phyloP scores from a whole-genome alignment of 148 eudicot species.

The Nepenthes gracilis region DNA sequence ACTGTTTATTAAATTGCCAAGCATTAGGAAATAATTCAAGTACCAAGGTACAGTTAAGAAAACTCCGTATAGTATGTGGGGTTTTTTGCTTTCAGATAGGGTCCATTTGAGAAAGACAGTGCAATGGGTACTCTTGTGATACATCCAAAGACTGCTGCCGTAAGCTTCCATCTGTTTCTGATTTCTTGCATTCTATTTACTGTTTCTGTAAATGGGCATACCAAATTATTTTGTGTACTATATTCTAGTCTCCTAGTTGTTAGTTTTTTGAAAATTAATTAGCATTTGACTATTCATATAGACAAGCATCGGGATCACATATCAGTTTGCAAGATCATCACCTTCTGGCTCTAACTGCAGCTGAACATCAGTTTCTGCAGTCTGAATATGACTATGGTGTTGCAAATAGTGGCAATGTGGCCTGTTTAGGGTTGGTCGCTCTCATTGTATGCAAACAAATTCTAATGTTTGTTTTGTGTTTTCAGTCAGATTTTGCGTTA shows the following conservation, averaged over 20 bases:
- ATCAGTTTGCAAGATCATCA: constrained; percentile 43
- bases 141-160: no score
- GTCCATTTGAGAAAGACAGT: no score
- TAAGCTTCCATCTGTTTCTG: no score
- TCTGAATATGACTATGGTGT: constrained; percentile 64
- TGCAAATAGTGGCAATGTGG: constrained; percentile 42
- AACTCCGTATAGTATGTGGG: no score
- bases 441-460: constrained; percentile 33
- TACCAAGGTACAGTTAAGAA: no score
- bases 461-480: not conserved
- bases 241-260: not conserved
- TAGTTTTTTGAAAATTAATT: not conserved
- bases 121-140: no score
- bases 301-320: constrained; percentile 68
- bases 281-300: constrained; percentile 12
- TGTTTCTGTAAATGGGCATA: not conserved
- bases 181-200: not conserved
- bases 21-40: no score
- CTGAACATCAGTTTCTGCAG: constrained; percentile 53
- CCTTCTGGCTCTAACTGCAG: constrained; percentile 52
- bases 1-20: no score
- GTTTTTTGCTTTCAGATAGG: no score
- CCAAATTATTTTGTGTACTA: not conserved
- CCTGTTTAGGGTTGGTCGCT: constrained; percentile 53
- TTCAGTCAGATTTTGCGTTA: not conserved